Percentiles rank a stretch among this genome's conserved stretches.
phyloP scores from a whole-genome alignment of 2,329 filamentous ascomycete genomes.

The Colletotrichum camelliae region DNA sequence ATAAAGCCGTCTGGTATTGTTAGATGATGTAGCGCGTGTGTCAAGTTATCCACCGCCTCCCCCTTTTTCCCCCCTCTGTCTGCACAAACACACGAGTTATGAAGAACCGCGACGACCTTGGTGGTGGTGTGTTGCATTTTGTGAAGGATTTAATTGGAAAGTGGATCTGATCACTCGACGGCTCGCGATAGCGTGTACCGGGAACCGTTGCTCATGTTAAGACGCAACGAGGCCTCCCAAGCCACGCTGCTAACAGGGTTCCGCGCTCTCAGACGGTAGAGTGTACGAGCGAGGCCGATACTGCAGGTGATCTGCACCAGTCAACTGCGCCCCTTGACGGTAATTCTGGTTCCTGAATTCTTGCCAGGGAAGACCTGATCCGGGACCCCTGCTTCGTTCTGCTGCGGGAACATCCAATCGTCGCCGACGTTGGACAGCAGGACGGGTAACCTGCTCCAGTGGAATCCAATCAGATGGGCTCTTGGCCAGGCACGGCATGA shows the following conservation, averaged over 20 bases:
- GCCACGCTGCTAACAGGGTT: background rate
- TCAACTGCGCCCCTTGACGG: slow-evolving; percentile 19
- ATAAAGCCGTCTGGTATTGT: background rate
- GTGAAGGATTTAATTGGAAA: slow-evolving; percentile 18
- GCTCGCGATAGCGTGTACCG: background rate
- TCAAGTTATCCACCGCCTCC: slow-evolving; percentile 15
- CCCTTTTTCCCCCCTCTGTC: background rate
- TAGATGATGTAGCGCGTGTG: slow-evolving; percentile 10
- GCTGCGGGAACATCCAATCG: slow-evolving; percentile 6
- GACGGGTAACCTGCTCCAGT: background rate
- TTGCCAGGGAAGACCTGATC: background rate
- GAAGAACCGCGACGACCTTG: background rate
- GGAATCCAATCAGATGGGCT: background rate
- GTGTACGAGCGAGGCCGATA: background rate
- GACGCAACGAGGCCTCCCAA: background rate
- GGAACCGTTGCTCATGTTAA: background rate
- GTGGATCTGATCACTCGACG: slow-evolving; percentile 13
- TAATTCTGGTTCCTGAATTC: slow-evolving; percentile 19
- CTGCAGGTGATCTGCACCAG: slow-evolving; percentile 1
- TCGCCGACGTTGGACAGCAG: background rate
- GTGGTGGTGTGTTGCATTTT: slow-evolving; percentile 15
- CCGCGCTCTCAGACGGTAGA: background rate
- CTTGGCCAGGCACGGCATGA: slow-evolving; percentile 8
- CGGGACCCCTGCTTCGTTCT: background rate
- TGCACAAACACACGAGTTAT: background rate